Percentiles rank a stretch among this genome's conserved stretches.
Evolutionary conservation across 2,329 filamentous ascomycete genomes (phyloP).

Genomic region (Colletotrichum somersetense): DNA sequence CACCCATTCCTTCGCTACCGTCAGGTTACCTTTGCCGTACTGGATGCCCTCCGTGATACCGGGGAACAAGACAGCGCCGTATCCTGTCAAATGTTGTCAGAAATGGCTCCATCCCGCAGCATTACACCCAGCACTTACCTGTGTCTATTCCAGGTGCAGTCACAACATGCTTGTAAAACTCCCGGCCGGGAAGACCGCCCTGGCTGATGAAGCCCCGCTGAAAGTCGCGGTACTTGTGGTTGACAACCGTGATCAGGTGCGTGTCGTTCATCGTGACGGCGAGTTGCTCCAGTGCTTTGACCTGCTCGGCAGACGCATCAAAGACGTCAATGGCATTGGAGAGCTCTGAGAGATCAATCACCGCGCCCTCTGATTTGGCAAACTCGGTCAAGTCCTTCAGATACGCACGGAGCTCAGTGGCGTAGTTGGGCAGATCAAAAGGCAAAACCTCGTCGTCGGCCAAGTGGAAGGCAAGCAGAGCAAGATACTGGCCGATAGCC

Average conservation of each 20-base stretch:
- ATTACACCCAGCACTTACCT: constrained; percentile 3
- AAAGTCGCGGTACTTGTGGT: constrained; percentile 62
- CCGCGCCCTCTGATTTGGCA: constrained; percentile 48
- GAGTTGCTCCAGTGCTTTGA: constrained; percentile 50
- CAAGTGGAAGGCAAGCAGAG: constrained; percentile 55
- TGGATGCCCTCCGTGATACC: constrained; percentile 77
- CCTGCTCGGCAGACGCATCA: constrained; percentile 48
- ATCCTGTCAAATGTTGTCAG: constrained; percentile 45
- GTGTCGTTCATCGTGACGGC: constrained; percentile 48
- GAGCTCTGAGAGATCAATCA: constrained; percentile 55
- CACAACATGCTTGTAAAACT: constrained; percentile 61
- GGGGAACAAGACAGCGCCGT: constrained; percentile 58
- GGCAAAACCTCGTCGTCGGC: constrained; percentile 54
- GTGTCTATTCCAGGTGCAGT: constrained; percentile 63
- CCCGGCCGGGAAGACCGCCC: constrained; percentile 59
- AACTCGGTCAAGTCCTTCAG: constrained; percentile 53
- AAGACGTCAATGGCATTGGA: constrained; percentile 56
- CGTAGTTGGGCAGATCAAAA: constrained; percentile 57
- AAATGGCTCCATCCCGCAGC: not conserved
- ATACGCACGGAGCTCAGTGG: constrained; percentile 54
- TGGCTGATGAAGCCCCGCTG: constrained; percentile 63
- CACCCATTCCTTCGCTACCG: constrained; percentile 52
- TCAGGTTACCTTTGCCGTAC: constrained; percentile 59
- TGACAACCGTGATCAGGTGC: constrained; percentile 53
- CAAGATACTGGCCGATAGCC: constrained; percentile 64